Base-by-base conservation (phyloP, 2,329 filamentous ascomycete genomes). In the Metarhizium sp. region DNA sequence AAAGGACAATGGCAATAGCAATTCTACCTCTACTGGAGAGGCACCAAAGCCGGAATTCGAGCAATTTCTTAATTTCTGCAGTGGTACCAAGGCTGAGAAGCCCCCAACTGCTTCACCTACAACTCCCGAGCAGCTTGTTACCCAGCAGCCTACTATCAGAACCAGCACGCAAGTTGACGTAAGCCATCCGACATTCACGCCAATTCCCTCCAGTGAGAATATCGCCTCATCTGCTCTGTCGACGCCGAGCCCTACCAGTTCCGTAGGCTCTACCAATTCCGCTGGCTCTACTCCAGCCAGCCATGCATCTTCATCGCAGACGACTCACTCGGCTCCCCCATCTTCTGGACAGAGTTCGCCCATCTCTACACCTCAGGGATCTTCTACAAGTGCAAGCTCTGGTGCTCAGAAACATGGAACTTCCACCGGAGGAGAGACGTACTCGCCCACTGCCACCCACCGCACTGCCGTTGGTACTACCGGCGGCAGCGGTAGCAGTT, bases 21-120 rank as follows among this genome's bases (percentile, higher is more conserved):
- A 40, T 14, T 40, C 38, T 5, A 40, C 38, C 4, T 55, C 61
- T 10, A 53, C 55, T 4, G 70, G 69, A 55, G 45, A 66, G 2
- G 64, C 66, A 0, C 59, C 61, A 7, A 62, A 66, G 20, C 20
- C 20, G 20, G 20, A 20, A 14, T 79, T 80, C 43, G 29, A 52
- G 0, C 76, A 80, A 59, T 82, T 68, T 55, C 6, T 78, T 36
- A 59, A 65, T 38, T 83, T 66, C 61, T 85, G 81, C 60, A 29
- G 65, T 0, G 65, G 66, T 6, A 58, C 50, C 5, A 59, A 58
- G n/a, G 53, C 66, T 1, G 30, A 20, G 30, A 53, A 57, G 4
- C 58, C 63, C 5, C 57, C 62, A 1, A 50, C 59, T 1, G 58
- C 59, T 6, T 48, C 57, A 1, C 45, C 51, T 2, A 30, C 60